Base-by-base conservation (phyloP, 495 filamentous ascomycete genomes). In the Xylaria bambusicola region DNA sequence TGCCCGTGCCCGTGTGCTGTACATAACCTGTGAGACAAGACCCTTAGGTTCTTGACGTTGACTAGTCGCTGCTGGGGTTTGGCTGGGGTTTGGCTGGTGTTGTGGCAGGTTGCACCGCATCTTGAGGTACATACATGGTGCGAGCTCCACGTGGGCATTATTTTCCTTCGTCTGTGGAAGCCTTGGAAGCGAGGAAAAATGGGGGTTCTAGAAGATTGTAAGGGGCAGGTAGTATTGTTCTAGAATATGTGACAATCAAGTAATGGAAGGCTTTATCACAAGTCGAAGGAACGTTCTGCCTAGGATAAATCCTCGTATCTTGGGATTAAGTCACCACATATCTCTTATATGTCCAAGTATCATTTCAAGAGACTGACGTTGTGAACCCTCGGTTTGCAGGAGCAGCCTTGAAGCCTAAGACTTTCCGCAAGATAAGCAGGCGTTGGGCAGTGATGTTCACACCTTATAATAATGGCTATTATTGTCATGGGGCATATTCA, bases 91-190 rank as follows among this genome's bases (percentile, higher is more conserved):
- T 18, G 31, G 18, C 46, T 29, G 56, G 46, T n/a, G 56, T 26
- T 26, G 56, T 58, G 21, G 18, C 8, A 51, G 38, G 47, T 58
- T 17, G 17, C 56, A 58, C 56, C 8, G 36, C 56, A 35, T 51
- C 20, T 27, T 3, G 2, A 38, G 23, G 24, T 54, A 44, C 51
- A 17, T 58, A 51, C 46, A 58, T 58, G 48, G 47, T 35, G 27
- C 38, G 26, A 35, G 27, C 27, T 24, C 56, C 56, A 58, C 56
- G 56, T 58, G 56, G 56, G 36, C 26, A n/a, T 18, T n/a, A 51
- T 29, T 35, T 44, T 35, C 18, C 46, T 33, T 15, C n/a, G 18
- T 6, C 5, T 26, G 9, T 50, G 1, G n/a, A 50, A 36, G 29
- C 17, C 27, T n/a, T 50, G 15, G n/a, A 50, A n/a, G 17, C n/a